phyloP scores from a whole-genome alignment of 768 basidiomycete species.

The Boletus sp. region DNA sequence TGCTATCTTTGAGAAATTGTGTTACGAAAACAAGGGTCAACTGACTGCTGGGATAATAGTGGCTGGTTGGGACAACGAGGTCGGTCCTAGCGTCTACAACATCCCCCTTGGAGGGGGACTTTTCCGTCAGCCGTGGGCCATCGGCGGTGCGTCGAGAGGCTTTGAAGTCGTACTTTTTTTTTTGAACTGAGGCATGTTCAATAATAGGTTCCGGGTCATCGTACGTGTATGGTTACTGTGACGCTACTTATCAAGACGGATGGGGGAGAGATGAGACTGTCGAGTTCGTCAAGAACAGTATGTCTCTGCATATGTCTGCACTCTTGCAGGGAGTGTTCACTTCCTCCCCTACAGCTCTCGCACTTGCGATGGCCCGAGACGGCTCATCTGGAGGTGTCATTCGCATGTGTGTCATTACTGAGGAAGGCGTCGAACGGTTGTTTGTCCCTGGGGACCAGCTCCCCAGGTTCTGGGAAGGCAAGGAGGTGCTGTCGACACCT shows the following conservation, averaged over 20 bases:
- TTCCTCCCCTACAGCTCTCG: slow-evolving; percentile 55
- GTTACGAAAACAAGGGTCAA: slow-evolving; percentile 90
- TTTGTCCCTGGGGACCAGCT: slow-evolving; percentile 91
- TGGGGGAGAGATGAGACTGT: slow-evolving; percentile 89
- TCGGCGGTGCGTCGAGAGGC: slow-evolving; percentile 65
- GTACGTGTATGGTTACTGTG: slow-evolving; percentile 98
- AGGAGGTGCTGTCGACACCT: slow-evolving; percentile 56
- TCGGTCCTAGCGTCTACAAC: slow-evolving; percentile 92
- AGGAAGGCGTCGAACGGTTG: slow-evolving; percentile 85
- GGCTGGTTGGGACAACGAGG: slow-evolving; percentile 93
- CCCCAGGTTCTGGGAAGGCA: slow-evolving; percentile 87
- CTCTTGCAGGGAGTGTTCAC: slow-evolving; percentile 1
- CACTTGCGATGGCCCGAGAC: slow-evolving; percentile 96
- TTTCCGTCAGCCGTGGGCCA: slow-evolving; percentile 98
- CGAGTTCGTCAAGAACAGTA: slow-evolving; percentile 94
- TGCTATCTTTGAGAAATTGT: slow-evolving; percentile 77
- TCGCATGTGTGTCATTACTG: slow-evolving; percentile 95
- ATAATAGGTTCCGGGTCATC: slow-evolving; percentile 85
- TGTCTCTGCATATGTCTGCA: slow-evolving; percentile 40
- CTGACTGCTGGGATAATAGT: slow-evolving; percentile 95
- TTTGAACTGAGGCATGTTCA: not conserved
- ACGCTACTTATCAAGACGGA: slow-evolving; percentile 93
- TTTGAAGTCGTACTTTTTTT: not conserved
- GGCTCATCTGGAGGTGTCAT: slow-evolving; percentile 97
- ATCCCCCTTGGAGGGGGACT: slow-evolving; percentile 95